These are phyloP conservation scores for Opeltia flavorubescens DNA, from an alignment of 495 filamentous ascomycete species.

Conservation along the genomic window DNA sequence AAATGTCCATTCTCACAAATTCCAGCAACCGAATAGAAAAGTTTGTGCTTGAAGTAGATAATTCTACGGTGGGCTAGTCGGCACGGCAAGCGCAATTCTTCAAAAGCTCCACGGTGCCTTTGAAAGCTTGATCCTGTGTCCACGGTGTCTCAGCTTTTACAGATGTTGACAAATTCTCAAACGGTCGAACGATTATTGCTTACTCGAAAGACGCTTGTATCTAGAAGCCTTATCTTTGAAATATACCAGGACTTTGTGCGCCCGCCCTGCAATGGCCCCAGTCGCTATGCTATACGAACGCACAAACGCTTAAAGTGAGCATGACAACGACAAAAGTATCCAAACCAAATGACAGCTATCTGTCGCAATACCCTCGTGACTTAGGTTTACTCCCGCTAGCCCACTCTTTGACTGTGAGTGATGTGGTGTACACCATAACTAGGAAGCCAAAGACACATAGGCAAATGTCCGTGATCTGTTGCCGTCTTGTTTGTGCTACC, in stretches of 20 bases:
- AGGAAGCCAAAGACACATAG: conserved; percentile 70
- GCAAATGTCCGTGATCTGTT: conserved; percentile 53
- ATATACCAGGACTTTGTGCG: no score
- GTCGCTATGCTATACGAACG: no score
- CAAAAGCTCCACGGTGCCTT: neutral
- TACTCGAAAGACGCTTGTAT: no score
- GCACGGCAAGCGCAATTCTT: neutral
- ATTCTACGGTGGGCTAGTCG: neutral
- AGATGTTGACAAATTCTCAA: no score
- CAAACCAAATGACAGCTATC: no score
- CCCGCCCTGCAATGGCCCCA: no score
- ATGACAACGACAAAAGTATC: no score
- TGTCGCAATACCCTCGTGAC: conserved; percentile 46
- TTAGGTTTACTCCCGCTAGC: conserved; percentile 30
- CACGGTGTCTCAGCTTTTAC: no score
- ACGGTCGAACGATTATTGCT: no score
- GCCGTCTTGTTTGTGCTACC: conserved; percentile 49
- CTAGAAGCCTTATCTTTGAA: no score
- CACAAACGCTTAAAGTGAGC: no score
- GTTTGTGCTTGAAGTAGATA: neutral
- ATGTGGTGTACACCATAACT: conserved; percentile 83
- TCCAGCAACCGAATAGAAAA: neutral
- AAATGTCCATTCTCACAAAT: neutral
- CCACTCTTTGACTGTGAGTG: conserved; percentile 75
- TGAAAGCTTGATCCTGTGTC: no score